Conservation (phyloP, 306 rosid species). For the Prunus dulcis region DNA sequence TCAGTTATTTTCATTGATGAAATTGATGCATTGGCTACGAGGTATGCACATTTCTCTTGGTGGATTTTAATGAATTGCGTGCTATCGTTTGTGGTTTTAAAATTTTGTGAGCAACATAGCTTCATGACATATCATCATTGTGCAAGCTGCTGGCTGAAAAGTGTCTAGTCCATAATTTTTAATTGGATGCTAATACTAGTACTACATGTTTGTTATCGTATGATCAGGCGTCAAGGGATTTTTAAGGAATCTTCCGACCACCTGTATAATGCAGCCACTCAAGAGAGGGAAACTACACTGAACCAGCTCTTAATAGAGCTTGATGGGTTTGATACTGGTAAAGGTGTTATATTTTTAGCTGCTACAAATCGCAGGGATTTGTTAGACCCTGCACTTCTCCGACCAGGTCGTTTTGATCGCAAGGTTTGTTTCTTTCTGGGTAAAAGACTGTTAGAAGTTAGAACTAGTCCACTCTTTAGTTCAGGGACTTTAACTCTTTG, state of each 20-base stretch:
- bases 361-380: slow-evolving; percentile 98
- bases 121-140: neutral
- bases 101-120: slow-evolving; percentile 10
- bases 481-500: slow-evolving; percentile 13
- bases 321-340: slow-evolving; percentile 99
- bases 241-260: slow-evolving; percentile 77
- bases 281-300: slow-evolving; percentile 98
- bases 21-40: slow-evolving; percentile 95
- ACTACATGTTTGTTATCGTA: slow-evolving; percentile 24
- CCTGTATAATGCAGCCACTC: slow-evolving; percentile 90
- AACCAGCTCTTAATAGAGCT: slow-evolving; percentile 95
- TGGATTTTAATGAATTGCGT: neutral
- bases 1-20: slow-evolving; percentile 96
- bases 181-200: neutral
- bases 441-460: neutral
- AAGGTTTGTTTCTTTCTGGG: slow-evolving; percentile 63
- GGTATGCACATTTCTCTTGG: slow-evolving; percentile 41
- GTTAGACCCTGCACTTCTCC: slow-evolving; percentile 97
- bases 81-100: slow-evolving; percentile 12
- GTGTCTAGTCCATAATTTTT: slow-evolving; percentile 14
- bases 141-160: slow-evolving; percentile 22
- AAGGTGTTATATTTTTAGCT: slow-evolving; percentile 94
- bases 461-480: slow-evolving; percentile 11
- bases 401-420: slow-evolving; percentile 99
- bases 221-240: slow-evolving; percentile 92